phyloP scores from a whole-genome alignment of 2,329 filamentous ascomycete species.

The Epichloe baconii region DNA sequence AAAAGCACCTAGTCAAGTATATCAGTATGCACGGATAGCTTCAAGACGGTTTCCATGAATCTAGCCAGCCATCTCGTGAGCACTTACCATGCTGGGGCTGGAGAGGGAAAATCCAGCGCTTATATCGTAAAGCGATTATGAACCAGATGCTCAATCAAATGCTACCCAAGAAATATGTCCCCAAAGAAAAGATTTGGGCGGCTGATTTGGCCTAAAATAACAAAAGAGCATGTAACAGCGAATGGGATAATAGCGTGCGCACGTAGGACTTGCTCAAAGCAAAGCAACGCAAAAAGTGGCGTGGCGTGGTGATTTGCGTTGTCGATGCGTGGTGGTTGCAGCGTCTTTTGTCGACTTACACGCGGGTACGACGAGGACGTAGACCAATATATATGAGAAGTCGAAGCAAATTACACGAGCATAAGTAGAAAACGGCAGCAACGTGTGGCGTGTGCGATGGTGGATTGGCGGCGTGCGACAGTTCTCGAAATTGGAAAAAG shows the following conservation, averaged over 20 bases:
- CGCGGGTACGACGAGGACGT: constrained; percentile 11
- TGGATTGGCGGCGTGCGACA: constrained; percentile 7
- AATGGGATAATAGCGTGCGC: not conserved
- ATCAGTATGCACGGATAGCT: constrained; percentile 2
- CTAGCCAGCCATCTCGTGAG: not conserved
- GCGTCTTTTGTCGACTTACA: constrained; percentile 19
- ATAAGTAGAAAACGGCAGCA: constrained; percentile 1
- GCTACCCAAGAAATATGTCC: not conserved
- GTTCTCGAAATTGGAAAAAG: constrained; percentile 1
- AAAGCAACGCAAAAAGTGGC: constrained; percentile 1
- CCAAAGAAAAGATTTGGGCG: not conserved
- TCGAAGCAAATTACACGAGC: not conserved
- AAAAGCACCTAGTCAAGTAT: constrained; percentile 60
- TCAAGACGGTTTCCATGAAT: not conserved
- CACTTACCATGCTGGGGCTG: constrained; percentile 7
- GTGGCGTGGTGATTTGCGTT: not conserved
- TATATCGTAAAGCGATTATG: not conserved
- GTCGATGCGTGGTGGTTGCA: constrained; percentile 4
- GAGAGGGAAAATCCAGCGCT: not conserved
- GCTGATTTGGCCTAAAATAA: not conserved
- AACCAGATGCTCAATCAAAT: not conserved
- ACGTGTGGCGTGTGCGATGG: constrained; percentile 6
- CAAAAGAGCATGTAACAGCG: not conserved
- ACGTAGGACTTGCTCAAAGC: not conserved
- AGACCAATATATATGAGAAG: constrained; percentile 4